Evolutionary conservation across 768 basidiomycete species (phyloP).

Genomic region (Boletales sp.): DNA sequence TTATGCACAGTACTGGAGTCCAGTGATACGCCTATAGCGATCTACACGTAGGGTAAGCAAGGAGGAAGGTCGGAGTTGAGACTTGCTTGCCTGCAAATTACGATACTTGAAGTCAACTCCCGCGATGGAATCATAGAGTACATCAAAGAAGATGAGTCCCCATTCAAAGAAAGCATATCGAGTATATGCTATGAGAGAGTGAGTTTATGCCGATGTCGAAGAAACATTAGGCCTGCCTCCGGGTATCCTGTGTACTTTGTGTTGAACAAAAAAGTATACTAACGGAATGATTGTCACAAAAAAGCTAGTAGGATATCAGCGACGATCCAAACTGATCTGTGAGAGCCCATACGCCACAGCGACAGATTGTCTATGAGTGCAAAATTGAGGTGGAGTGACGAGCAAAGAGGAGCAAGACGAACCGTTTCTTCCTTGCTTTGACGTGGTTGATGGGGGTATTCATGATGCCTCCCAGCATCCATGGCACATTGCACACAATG

Average conservation of each 20-base stretch:
- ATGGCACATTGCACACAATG: constrained; percentile 79
- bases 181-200: constrained; percentile 64
- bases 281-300: constrained; percentile 68
- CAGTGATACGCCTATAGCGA: constrained; percentile 28
- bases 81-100: constrained; percentile 46
- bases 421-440: constrained; percentile 54
- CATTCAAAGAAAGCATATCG: constrained; percentile 86
- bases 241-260: constrained; percentile 74
- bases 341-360: constrained; percentile 40
- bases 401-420: constrained; percentile 5
- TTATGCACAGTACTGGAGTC: constrained; percentile 20
- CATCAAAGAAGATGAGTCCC: constrained; percentile 71
- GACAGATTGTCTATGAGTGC: constrained; percentile 43
- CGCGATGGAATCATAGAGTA: constrained; percentile 67
- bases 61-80: not conserved
- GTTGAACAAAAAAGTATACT: constrained; percentile 81
- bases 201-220: not conserved
- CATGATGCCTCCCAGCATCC: constrained; percentile 75
- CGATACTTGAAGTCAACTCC: constrained; percentile 55
- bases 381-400: not conserved
- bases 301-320: constrained; percentile 46
- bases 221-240: constrained; percentile 52
- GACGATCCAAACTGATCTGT: not conserved
- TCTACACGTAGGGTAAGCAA: constrained; percentile 7
- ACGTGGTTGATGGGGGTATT: constrained; percentile 45